Evolutionary conservation across 2,329 filamentous ascomycete species (phyloP), one percentile per base, ranked within the genome.

Genomic region (Penicillium hesseltinei): DNA sequence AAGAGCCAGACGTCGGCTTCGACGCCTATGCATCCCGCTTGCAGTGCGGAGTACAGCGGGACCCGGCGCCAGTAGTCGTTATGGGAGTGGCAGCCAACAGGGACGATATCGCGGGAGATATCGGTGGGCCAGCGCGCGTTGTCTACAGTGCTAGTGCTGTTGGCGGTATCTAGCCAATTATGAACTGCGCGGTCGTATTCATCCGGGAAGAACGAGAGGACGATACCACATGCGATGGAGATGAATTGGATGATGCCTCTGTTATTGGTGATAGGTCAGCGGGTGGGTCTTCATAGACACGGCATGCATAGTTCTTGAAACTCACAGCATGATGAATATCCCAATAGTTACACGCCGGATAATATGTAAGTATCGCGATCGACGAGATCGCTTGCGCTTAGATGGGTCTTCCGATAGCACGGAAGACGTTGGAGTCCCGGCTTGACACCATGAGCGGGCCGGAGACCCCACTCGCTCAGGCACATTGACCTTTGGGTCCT

Each of bases 1-100:
- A 81, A 79, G 8, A 81, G 74, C 81, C 82, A 84, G 33, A 85
- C 79, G 58, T 85, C 82, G 3, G 82, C 82, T 72, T 85, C 82
- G 19, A 84, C 80, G 33, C 82, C 76, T 13, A 79, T 77, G 65
- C 82, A 84, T 43, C 82, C 82, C 25, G 77, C 81, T 56, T 77
- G 73, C 0, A 85, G 72, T 11, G 82, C 82, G n/a, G 81, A 81
- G 65, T 78, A 83, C 0, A 85, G 74, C 0, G 82, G 82, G 0
- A 82, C 74, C 2, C 73, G 74, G 9, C 81, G 80, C 81, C 81
- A 84, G 68, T 85, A 84, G 67, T 85, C 82, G 63, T 85, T 85
- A 64, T 85, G 82, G 3, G 81, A 84, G 62, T 84, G 82, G 58
- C 81, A 84, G 33, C 73, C 74, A 13, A 81, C 77, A 0, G 82